Evolutionary conservation across 805 yeast species (phyloP), one percentile per base, ranked within the genome.

Genomic region (Torulaspora indica): DNA sequence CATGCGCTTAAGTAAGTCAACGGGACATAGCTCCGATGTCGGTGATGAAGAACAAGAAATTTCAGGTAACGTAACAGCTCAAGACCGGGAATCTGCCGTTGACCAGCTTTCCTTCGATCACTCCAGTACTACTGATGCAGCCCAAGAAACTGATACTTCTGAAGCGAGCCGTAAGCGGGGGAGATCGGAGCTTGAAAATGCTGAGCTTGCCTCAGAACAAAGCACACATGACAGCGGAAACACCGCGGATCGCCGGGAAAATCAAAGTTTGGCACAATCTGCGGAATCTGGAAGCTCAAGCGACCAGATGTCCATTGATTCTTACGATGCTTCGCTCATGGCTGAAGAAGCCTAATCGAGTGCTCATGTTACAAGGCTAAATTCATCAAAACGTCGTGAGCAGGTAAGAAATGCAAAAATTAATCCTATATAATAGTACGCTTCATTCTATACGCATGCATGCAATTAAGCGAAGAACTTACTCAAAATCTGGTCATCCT

Each of bases 401-500:
- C 9, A 25, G n/a, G 28, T 25, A 31, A 5, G 12, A 22, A 31
- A 38, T 38, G 42, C 42, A 38, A 38, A 8, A 23, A 38, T 38
- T 29, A 17, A 29, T 10, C 27, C 24, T 40, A 23, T 38, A 38
- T 37, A 22, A 28, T 18, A 23, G 22, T 29, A 23, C 10, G 14
- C 32, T 9, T 10, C 17, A 38, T 38, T 20, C 22, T 28, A 12
- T 14, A 31, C 7, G 34, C 15, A 33, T 13, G 15, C 14, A 42
- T 25, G 35, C 36, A 25, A 24, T 18, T 29, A 42, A 15, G 31
- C 31, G 2, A 30, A 35, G 20, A 69, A 79, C 8, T 69, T 64
- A 42, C 58, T 56, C 50, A 86, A 74, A 18, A 76, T 73, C 45
- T 78, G 85, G 54, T 89, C 95, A 18, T 77, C 73, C n/a, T 66